phyloP scores from a whole-genome alignment of 768 basidiomycete genomes.

The Termitomyces titanicus region DNA sequence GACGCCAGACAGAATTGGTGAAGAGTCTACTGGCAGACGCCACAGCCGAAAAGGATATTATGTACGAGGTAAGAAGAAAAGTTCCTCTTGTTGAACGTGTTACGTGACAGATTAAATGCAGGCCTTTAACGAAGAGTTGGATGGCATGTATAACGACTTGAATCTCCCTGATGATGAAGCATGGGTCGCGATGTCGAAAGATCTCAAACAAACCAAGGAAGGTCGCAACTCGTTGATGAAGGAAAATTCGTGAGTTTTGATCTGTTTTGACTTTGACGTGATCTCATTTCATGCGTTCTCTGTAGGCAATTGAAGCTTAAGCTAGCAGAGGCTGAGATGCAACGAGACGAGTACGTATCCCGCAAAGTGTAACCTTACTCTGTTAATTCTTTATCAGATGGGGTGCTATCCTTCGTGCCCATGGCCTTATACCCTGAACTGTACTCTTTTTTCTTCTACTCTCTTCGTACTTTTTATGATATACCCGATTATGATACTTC shows the following conservation, averaged over 20 bases:
- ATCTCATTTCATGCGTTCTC: conserved; percentile 5
- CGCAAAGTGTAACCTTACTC: background rate
- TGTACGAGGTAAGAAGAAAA: conserved; percentile 68
- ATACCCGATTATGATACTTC: conserved; percentile 7
- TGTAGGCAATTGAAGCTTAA: conserved; percentile 65
- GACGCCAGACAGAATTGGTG: conserved; percentile 74
- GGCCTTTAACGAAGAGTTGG: conserved; percentile 95
- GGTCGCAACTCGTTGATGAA: conserved; percentile 65
- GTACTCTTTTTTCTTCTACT: background rate
- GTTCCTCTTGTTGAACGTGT: background rate
- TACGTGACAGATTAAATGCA: conserved; percentile 25
- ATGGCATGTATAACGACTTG: conserved; percentile 84
- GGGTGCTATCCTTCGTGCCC: conserved; percentile 54
- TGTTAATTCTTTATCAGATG: conserved; percentile 44
- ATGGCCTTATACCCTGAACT: conserved; percentile 38
- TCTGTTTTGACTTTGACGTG: background rate
- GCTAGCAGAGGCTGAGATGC: conserved; percentile 66
- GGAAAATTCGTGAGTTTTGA: conserved; percentile 71
- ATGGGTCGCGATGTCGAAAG: conserved; percentile 71
- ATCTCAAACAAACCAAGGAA: conserved; percentile 74
- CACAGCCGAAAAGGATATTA: conserved; percentile 85
- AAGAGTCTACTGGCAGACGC: conserved; percentile 75
- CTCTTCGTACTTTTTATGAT: conserved; percentile 1
- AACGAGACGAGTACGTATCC: conserved; percentile 74
- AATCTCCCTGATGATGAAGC: conserved; percentile 82